Percentiles rank a stretch among this genome's conserved stretches.
phyloP scores from a whole-genome alignment of 2,329 filamentous ascomycete genomes.

The Ascochyta fabae region DNA sequence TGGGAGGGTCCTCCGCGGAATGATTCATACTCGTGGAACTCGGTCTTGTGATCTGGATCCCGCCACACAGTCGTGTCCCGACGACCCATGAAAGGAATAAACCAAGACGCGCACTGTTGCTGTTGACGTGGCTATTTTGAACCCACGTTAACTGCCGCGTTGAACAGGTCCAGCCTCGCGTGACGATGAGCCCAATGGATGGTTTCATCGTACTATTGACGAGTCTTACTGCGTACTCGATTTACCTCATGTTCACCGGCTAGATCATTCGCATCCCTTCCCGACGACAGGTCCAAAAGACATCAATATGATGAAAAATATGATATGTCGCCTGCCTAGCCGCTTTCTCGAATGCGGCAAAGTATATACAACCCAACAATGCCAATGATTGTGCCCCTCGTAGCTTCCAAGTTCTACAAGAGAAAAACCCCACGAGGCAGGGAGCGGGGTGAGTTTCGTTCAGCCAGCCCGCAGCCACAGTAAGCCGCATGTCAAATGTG shows the following conservation, averaged over 20 bases:
- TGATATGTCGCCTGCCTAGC: not conserved
- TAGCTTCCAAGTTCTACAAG: not conserved
- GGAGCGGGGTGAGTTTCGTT: not conserved
- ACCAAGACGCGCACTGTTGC: not conserved
- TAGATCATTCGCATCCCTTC: not conserved
- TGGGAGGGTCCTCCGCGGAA: conserved; percentile 2
- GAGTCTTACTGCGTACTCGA: not conserved
- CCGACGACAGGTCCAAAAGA: not conserved
- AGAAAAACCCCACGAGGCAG: not conserved
- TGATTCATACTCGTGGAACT: not conserved
- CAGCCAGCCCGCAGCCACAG: conserved; percentile 11
- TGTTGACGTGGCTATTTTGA: not conserved
- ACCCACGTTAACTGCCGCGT: not conserved
- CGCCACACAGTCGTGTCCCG: not conserved
- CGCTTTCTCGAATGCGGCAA: not conserved
- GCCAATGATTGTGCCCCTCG: conserved; percentile 1
- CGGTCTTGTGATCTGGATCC: conserved; percentile 4
- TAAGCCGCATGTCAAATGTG: conserved; percentile 1
- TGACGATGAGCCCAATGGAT: not conserved
- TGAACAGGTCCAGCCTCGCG: not conserved
- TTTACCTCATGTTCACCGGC: not conserved
- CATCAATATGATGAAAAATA: conserved; percentile 10
- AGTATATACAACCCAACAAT: not conserved
- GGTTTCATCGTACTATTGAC: not conserved
- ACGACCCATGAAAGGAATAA: not conserved